Evolutionary conservation across 1,284 basidiomycete genomes (phyloP).

Genomic region (Amylostereum chailletii): DNA sequence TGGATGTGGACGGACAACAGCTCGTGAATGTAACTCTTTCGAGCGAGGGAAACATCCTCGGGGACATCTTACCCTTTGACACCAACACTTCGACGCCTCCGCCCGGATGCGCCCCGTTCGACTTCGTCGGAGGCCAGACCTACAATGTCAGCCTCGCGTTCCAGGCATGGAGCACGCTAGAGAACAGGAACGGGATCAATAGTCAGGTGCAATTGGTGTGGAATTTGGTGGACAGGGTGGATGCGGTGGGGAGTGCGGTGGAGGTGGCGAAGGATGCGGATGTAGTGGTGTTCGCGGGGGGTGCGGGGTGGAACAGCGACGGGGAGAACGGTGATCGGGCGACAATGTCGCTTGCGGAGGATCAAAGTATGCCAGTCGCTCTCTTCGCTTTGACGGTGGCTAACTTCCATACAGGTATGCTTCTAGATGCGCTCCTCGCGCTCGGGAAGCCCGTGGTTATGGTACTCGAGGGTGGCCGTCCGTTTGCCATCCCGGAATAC

Average conservation of each 20-base stretch:
- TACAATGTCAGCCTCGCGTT: conserved; percentile 18
- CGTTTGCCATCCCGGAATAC: conserved; percentile 20
- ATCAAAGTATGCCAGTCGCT: conserved; percentile 17
- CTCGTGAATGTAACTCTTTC: conserved; percentile 13
- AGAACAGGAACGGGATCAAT: conserved; percentile 21
- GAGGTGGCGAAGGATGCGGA: conserved; percentile 18
- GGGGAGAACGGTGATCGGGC: conserved; percentile 21
- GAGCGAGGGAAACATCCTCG: conserved; percentile 17
- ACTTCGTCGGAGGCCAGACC: conserved; percentile 15
- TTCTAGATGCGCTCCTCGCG: conserved; percentile 19
- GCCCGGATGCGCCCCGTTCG: conserved; percentile 15
- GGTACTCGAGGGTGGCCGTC: conserved; percentile 20
- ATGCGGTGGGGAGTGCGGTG: conserved; percentile 18
- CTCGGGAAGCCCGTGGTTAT: conserved; percentile 20
- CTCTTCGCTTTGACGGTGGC: not conserved
- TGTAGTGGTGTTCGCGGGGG: conserved; percentile 20
- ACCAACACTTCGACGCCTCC: conserved; percentile 16
- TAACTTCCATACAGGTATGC: conserved; percentile 11
- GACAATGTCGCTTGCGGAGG: conserved; percentile 19
- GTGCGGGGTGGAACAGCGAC: conserved; percentile 23
- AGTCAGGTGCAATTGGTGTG: conserved; percentile 20
- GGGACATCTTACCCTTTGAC: conserved; percentile 16
- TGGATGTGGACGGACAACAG: conserved; percentile 15
- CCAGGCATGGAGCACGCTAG: conserved; percentile 20
- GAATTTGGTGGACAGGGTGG: conserved; percentile 19